These are phyloP conservation scores for Hibiscus tridactylites DNA, from an alignment of 345 rosid species.

Conservation along the genomic window DNA sequence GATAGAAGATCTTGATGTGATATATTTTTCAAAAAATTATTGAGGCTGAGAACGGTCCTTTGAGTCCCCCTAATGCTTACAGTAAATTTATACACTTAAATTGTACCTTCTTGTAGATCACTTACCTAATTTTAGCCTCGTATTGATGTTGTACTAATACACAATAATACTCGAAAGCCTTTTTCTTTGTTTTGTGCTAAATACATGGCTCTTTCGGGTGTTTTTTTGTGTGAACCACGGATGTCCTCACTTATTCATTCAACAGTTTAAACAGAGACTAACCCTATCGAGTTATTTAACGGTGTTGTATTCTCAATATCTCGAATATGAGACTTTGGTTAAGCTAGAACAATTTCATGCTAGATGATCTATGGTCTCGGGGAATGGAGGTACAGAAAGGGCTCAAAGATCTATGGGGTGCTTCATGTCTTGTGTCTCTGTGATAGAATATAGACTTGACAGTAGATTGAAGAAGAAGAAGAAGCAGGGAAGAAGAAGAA, in stretches of 20 bases:
- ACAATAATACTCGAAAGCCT: not conserved
- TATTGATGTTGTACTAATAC: not conserved
- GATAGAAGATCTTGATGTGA: conserved; percentile 59
- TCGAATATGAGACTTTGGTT: too few species aligned
- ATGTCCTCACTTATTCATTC: too few species aligned
- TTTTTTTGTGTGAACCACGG: too few species aligned
- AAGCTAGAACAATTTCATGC: too few species aligned
- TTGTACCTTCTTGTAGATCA: not conserved
- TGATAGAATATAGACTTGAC: too few species aligned
- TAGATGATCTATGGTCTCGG: not conserved
- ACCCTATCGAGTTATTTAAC: too few species aligned
- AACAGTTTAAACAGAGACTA: too few species aligned
- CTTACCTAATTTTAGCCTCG: not conserved
- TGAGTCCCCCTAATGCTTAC: not conserved
- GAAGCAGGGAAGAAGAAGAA: too few species aligned
- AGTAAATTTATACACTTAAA: not conserved
- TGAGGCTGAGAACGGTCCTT: not conserved
- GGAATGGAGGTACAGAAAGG: not conserved
- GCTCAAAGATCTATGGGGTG: not conserved
- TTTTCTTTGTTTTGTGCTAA: too few species aligned
- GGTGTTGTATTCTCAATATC: too few species aligned
- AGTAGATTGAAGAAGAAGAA: too few species aligned
- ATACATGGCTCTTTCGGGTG: too few species aligned
- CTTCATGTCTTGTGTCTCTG: not conserved
- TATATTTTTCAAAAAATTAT: not conserved